phyloP scores from a whole-genome alignment of 2,329 filamentous ascomycete genomes.

The Pleomassaria siparia region DNA sequence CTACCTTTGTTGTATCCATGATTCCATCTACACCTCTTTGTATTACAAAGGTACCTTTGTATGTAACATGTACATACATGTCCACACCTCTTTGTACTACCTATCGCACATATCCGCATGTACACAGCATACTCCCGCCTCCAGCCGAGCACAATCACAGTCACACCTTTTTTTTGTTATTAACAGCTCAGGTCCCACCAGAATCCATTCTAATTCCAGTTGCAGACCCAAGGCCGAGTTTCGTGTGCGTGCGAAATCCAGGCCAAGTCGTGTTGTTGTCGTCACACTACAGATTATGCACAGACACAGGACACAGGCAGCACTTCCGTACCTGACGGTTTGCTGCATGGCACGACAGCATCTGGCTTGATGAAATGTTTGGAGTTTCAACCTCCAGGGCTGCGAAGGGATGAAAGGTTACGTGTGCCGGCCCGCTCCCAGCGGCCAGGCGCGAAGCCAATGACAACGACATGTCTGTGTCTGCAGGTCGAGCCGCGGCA shows the following conservation, averaged over 20 bases:
- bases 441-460: slow-evolving; percentile 16
- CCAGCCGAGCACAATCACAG: slow-evolving; percentile 9
- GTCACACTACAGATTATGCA: slow-evolving; percentile 11
- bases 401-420: slow-evolving; percentile 9
- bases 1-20: no score
- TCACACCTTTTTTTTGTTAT: slow-evolving; percentile 1
- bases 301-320: no score
- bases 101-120: no score
- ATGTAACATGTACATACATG: no score
- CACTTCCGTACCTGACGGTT: slow-evolving; percentile 17
- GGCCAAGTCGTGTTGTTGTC: slow-evolving; percentile 6
- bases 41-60: no score
- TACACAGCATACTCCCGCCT: neutral
- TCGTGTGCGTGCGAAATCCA: neutral
- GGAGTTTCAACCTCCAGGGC: slow-evolving; percentile 14
- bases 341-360: slow-evolving; percentile 15
- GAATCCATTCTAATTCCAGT: neutral
- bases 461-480: slow-evolving; percentile 17
- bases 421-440: slow-evolving; percentile 14
- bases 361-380: slow-evolving; percentile 15
- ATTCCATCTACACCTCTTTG: no score
- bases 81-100: no score
- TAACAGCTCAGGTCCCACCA: neutral
- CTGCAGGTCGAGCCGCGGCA: slow-evolving; percentile 11
- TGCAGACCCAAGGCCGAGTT: neutral